Evolutionary conservation across 2,329 filamentous ascomycete genomes (phyloP).

Genomic region (Aspergillus novofumigatus): DNA sequence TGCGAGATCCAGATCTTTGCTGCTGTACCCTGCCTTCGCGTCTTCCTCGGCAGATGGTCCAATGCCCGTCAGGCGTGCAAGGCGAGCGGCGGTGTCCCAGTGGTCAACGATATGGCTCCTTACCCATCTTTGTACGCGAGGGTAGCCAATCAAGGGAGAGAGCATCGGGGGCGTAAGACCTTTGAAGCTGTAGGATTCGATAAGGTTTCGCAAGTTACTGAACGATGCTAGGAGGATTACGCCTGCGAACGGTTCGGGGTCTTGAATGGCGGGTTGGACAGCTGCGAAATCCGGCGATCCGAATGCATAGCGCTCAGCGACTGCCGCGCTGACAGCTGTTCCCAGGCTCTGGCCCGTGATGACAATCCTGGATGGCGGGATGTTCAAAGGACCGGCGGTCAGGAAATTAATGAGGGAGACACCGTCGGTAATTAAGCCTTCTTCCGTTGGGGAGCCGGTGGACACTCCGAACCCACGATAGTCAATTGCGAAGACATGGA

Average conservation of each 20-base stretch:
- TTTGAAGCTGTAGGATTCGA: slow-evolving; percentile 73
- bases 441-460: slow-evolving; percentile 73
- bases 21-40: slow-evolving; percentile 51
- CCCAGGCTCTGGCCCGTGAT: slow-evolving; percentile 84
- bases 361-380: slow-evolving; percentile 69
- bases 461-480: slow-evolving; percentile 85
- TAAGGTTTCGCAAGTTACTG: slow-evolving; percentile 66
- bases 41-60: slow-evolving; percentile 32
- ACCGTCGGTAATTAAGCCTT: slow-evolving; percentile 76
- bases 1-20: slow-evolving; percentile 57
- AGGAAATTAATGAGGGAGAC: slow-evolving; percentile 66
- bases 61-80: slow-evolving; percentile 45
- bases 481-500: slow-evolving; percentile 84
- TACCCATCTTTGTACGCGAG: slow-evolving; percentile 59
- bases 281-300: slow-evolving; percentile 29
- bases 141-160: slow-evolving; percentile 67
- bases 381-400: slow-evolving; percentile 53
- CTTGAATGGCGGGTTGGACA: slow-evolving; percentile 39
- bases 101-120: slow-evolving; percentile 66
- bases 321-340: slow-evolving; percentile 74
- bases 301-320: slow-evolving; percentile 66
- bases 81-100: slow-evolving; percentile 69
- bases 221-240: slow-evolving; percentile 78
- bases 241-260: slow-evolving; percentile 65
- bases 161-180: slow-evolving; percentile 71